Evolutionary conservation across 2,329 filamentous ascomycete species (phyloP).

Genomic region (Botryotinia globosa): DNA sequence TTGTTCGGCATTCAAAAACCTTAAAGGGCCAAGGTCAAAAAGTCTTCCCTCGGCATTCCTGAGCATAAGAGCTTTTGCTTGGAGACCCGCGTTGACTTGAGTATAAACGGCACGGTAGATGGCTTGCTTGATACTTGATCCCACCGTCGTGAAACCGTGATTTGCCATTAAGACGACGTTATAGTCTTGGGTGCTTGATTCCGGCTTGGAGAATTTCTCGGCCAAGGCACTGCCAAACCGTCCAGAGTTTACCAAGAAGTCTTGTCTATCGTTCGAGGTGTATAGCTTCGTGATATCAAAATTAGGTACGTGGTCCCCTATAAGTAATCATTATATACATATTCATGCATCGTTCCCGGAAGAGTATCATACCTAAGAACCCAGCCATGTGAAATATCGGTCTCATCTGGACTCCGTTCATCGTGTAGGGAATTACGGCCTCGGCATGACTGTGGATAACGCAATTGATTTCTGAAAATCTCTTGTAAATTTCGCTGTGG

Average conservation of each 20-base stretch:
- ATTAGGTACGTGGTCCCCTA: constrained; percentile 34
- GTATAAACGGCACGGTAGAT: constrained; percentile 47
- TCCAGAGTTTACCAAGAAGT: constrained; percentile 42
- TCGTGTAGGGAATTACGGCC: constrained; percentile 44
- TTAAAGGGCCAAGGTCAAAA: not conserved
- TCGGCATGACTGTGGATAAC: constrained; percentile 47
- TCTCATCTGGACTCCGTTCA: constrained; percentile 42
- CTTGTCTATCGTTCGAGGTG: constrained; percentile 34
- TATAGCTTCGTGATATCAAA: constrained; percentile 39
- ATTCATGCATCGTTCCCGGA: not conserved
- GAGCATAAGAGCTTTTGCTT: constrained; percentile 41
- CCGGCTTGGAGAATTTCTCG: constrained; percentile 35
- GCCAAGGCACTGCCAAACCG: constrained; percentile 41
- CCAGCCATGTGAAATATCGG: constrained; percentile 46
- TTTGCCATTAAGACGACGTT: constrained; percentile 46
- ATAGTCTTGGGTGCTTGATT: constrained; percentile 26
- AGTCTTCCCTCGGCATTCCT: constrained; percentile 16
- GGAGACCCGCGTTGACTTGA: constrained; percentile 43
- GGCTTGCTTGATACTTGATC: constrained; percentile 41
- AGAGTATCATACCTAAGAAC: constrained; percentile 40
- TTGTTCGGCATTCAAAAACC: constrained; percentile 28
- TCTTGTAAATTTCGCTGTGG: constrained; percentile 47
- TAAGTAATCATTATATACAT: constrained; percentile 11
- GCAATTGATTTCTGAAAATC: constrained; percentile 41
- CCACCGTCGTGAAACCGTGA: constrained; percentile 46